A percentile compares a stretch with the other conserved stretches of the same genome.
These are phyloP conservation scores for Mycotypha africana DNA, from an alignment of 371 early-diverging fungal genomes.

Conservation along the genomic window DNA sequence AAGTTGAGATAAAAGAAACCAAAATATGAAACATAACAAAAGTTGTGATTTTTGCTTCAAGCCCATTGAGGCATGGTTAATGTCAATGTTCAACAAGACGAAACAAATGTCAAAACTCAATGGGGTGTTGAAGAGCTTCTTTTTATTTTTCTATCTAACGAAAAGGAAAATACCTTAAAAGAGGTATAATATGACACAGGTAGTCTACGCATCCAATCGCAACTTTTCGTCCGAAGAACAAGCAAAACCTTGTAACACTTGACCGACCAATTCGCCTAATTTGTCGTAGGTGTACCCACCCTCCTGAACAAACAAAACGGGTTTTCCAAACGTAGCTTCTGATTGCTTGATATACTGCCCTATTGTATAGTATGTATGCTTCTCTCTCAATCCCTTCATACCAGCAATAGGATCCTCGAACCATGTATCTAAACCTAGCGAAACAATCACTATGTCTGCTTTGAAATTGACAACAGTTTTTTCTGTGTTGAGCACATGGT, in stretches of 20 bases:
- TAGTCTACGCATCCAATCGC: too few relatives aligned
- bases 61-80: too few relatives aligned
- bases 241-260: constrained; percentile 55
- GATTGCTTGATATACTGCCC: constrained; percentile 37
- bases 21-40: too few relatives aligned
- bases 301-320: constrained; percentile 70
- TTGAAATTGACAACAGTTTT: constrained; percentile 27
- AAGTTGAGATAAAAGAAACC: too few relatives aligned
- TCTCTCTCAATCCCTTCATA: constrained; percentile 30
- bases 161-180: too few relatives aligned
- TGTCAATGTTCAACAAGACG: too few relatives aligned
- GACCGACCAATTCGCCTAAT: constrained; percentile 54
- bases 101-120: too few relatives aligned
- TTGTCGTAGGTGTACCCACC: constrained; percentile 63
- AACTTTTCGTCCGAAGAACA: too few relatives aligned
- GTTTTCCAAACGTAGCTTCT: constrained; percentile 23
- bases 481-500: constrained; percentile 14
- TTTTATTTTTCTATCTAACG: too few relatives aligned
- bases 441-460: constrained; percentile 48
- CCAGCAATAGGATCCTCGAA: constrained; percentile 66
- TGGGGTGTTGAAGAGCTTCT: too few relatives aligned
- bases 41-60: too few relatives aligned
- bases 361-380: constrained; percentile 47
- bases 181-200: too few relatives aligned
- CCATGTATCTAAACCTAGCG: constrained; percentile 58